A percentile compares a stretch with the other conserved stretches of the same genome.
Conservation (phyloP, 2,329 filamentous ascomycete species). For the Penicillium sp. region DNA sequence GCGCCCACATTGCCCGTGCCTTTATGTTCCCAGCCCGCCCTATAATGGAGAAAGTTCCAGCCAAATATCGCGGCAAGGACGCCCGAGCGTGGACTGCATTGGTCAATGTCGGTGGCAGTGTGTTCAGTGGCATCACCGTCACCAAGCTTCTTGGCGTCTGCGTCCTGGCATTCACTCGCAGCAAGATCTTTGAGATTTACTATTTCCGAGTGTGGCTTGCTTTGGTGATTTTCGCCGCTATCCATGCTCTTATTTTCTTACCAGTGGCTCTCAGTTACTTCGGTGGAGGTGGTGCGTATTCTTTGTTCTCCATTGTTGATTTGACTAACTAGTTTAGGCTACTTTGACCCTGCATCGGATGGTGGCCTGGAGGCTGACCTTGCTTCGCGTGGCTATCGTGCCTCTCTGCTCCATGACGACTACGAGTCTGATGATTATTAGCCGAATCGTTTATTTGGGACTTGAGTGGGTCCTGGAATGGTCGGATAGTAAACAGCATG, state of each 20-base stretch:
- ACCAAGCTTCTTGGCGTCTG: constrained; percentile 92
- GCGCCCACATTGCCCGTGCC: constrained; percentile 90
- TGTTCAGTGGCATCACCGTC: constrained; percentile 93
- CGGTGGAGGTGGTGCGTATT: constrained; percentile 69
- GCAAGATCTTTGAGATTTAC: constrained; percentile 99
- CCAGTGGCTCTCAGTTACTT: constrained; percentile 84
- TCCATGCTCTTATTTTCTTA: constrained; percentile 86
- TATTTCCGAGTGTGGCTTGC: constrained; percentile 97
- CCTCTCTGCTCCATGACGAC: constrained; percentile 74
- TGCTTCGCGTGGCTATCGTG: constrained; percentile 74
- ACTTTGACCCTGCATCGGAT: constrained; percentile 82
- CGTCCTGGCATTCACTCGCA: constrained; percentile 89
- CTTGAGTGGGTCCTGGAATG: constrained; percentile 5
- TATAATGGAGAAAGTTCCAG: constrained; percentile 78
- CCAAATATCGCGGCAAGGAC: constrained; percentile 76
- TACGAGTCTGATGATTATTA: constrained; percentile 69
- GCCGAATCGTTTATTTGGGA: constrained; percentile 7
- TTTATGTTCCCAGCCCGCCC: constrained; percentile 89
- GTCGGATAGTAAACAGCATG: not conserved
- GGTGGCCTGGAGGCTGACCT: constrained; percentile 89
- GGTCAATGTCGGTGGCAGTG: constrained; percentile 90
- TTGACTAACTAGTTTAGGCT: constrained; percentile 55
- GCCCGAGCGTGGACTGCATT: constrained; percentile 89
- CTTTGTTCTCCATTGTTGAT: not conserved
- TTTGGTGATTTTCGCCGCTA: constrained; percentile 83